These are phyloP conservation scores for Lotmaria passim DNA, from an alignment of 208 protist genomes.

Conservation along the genomic window DNA sequence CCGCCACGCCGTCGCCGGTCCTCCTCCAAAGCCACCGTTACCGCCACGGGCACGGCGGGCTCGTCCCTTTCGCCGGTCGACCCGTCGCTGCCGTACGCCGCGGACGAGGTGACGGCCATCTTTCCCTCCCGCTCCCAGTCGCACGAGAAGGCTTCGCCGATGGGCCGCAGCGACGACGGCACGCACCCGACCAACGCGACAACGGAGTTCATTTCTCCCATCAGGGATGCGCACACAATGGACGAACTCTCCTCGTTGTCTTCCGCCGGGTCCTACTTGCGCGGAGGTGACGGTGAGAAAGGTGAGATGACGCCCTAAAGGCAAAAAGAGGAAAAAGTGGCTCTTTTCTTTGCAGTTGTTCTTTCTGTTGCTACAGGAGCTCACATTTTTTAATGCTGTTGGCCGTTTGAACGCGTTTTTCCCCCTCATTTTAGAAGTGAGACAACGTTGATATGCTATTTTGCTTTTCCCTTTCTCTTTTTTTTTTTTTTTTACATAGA, in stretches of 20 bases:
- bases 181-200: background rate
- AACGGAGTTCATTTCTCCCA: conserved; percentile 8
- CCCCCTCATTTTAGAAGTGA: too few species aligned
- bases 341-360: too few species aligned
- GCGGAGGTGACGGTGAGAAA: background rate
- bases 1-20: background rate
- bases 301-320: too few species aligned
- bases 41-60: background rate
- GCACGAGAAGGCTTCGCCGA: background rate
- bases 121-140: conserved; percentile 18
- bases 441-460: too few species aligned
- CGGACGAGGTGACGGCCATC: conserved; percentile 12
- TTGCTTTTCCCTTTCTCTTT: too few species aligned
- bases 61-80: conserved; percentile 8
- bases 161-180: background rate
- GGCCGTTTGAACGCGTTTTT: too few species aligned
- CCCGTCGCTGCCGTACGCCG: conserved; percentile 9
- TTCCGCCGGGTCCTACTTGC: conserved; percentile 23
- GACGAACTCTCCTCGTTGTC: conserved; percentile 19
- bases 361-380: too few species aligned
- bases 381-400: too few species aligned
- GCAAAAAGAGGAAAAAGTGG: too few species aligned
- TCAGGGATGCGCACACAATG: background rate
- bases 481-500: too few species aligned
- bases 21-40: background rate